Evolutionary conservation across 768 basidiomycete genomes (phyloP), one percentile per base, ranked within the genome.

Genomic region (Porphyrellus cyaneotinctus): DNA sequence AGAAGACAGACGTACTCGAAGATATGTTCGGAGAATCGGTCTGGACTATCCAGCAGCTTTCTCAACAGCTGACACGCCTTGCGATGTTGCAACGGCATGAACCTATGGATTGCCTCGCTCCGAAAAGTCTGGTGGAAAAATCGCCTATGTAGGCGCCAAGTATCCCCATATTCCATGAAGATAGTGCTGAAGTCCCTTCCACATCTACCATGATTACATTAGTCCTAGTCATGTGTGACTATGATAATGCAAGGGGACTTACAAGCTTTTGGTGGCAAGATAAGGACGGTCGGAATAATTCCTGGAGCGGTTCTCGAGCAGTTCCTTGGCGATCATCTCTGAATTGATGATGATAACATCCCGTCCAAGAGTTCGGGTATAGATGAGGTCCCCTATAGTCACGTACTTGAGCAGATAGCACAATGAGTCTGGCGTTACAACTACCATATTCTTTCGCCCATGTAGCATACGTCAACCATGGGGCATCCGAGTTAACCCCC

Each of bases 201-300:
- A 31, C 59, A 58, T 17, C 60, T 65, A 24, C 13, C 13, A 26
- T 31, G 11, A n/a, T 28, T 14, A 39, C 11, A 20, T 55, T 10
- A 48, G 35, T 39, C n/a, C 4, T 14, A 43, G 15, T n/a, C 46
- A 8, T n/a, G n/a, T n/a, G n/a, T n/a, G n/a, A 2, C 15, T n/a
- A 33, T n/a, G n/a, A 37, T n/a, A 14, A 30, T 7, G 23, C 30
- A 24, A 30, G 10, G 12, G 20, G 6, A 35, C 57, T 47, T 38
- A 53, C 61, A 58, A 9, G 3, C 49, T 46, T 46, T 35, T 58
- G 18, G 58, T 62, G 8, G 57, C 43, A 32, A 70, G 41, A 31
- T 48, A 54, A 22, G 80, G 81, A 9, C 82, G 75, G 54, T 78
- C 78, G 6, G 79, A 80, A 56, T 81, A 81, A 41, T 78, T 74